Evolutionary conservation across 805 yeast species (phyloP), one percentile per base, ranked within the genome.

Genomic region (Yarrowia bubula): DNA sequence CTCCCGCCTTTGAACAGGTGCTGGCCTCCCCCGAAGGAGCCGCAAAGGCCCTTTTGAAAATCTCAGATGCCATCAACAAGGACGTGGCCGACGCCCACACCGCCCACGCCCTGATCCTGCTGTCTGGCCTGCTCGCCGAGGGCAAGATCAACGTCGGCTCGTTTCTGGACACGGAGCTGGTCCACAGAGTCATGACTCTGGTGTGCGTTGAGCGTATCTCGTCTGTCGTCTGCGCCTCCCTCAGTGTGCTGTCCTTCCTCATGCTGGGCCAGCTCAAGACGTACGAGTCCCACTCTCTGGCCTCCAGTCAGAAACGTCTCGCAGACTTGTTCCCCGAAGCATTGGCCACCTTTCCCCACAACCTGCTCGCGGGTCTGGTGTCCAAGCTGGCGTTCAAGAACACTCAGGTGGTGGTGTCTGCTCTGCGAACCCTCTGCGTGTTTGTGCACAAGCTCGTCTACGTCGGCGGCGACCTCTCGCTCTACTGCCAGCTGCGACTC

Each of bases 401-500:
- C 43, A 43, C 64, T 18, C 51, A 58, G 64, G 64, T 58, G 8
- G 64, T 58, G 14, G 41, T 37, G 3, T 17, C 64, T 1, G 51
- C 64, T 10, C 51, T 58, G 18, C 17, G 64, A 43, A 58, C 64
- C 13, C 64, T 58, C 35, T 18, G 28, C 14, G 51, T 58, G 8
- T 58, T 43, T 11, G 46, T 58, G 8, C 51, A 58, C 51, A 58
- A 58, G 64, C 51, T 43, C 15, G 22, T 58, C 33, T 58, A 43
- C 28, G 64, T 43, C 22, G 42, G 65, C n/a, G 65, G 48, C 7
- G 55, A 50, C 11, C 60, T 68, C 41, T 60, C 53, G 43, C 43
- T 69, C 8, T 69, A 67, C 66, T 65, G 70, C 28, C 53, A 57
- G 22, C 58, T 70, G 51, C 67, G 71, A 39, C 67, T 64, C 33